Conservation (phyloP, 2,329 filamentous ascomycete genomes). For the Diplodia scrobiculata region DNA sequence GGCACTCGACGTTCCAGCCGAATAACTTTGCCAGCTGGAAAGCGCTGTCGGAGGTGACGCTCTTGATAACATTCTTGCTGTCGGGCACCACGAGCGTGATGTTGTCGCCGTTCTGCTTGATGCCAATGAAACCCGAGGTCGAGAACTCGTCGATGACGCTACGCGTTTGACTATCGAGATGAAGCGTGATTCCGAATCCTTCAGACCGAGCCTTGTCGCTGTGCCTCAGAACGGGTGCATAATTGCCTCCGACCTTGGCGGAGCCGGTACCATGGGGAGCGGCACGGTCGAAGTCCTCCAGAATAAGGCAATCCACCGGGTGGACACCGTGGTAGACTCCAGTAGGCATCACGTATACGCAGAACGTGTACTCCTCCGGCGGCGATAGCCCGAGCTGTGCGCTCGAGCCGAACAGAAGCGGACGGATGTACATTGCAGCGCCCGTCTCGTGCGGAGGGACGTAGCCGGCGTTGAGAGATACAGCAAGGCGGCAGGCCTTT, state of each 20-base stretch:
- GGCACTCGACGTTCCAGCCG: conserved; percentile 81
- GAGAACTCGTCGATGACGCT: conserved; percentile 94
- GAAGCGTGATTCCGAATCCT: conserved; percentile 91
- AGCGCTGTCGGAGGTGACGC: conserved; percentile 78
- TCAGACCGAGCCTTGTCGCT: conserved; percentile 77
- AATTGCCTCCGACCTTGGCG: conserved; percentile 96
- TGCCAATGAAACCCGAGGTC: conserved; percentile 89
- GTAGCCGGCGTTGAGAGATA: conserved; percentile 83
- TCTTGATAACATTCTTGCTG: conserved; percentile 83
- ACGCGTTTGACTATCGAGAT: conserved; percentile 81
- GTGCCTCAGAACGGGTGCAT: conserved; percentile 85
- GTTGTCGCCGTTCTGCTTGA: conserved; percentile 61
- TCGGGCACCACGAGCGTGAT: conserved; percentile 83
- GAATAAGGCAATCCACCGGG: conserved; percentile 81
- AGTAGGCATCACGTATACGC: conserved; percentile 85
- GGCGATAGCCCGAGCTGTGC: conserved; percentile 84
- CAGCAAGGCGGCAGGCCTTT: conserved; percentile 74
- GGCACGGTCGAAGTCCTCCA: conserved; percentile 90
- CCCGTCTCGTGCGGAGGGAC: conserved; percentile 88
- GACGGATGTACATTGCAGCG: conserved; percentile 89
- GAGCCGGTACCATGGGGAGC: conserved; percentile 88
- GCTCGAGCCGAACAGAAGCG: conserved; percentile 81
- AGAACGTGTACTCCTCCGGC: conserved; percentile 89
- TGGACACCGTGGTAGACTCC: conserved; percentile 91
- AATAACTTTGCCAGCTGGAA: conserved; percentile 73